A percentile compares a stretch with the other conserved stretches of the same genome.
Evolutionary conservation across 2,329 filamentous ascomycete species (phyloP).

Genomic region (Coccinonectria pachysandricola): DNA sequence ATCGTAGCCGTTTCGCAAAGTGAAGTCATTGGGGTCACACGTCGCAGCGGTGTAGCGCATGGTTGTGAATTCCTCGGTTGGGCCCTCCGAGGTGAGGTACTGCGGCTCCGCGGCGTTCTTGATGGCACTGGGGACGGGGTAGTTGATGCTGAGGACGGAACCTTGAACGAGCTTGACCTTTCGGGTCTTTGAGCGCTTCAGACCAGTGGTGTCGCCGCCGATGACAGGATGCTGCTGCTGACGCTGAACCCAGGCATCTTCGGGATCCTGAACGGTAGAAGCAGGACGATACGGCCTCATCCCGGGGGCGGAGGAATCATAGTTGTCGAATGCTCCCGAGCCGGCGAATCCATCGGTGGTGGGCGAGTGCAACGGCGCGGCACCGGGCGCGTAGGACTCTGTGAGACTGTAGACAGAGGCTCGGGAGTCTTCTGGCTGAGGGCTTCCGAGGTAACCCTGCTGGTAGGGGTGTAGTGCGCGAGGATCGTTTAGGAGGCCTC

Average conservation of each 20-base stretch:
- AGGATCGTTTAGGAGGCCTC: background rate
- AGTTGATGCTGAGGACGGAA: constrained; percentile 83
- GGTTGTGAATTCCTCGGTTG: constrained; percentile 85
- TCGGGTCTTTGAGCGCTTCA: constrained; percentile 80
- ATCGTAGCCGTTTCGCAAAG: constrained; percentile 91
- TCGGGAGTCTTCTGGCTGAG: background rate
- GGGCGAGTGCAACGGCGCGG: constrained; percentile 20
- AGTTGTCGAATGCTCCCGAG: background rate
- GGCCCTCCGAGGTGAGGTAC: constrained; percentile 75
- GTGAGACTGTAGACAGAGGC: constrained; percentile 61
- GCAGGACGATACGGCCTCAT: background rate
- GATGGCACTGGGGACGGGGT: constrained; percentile 85
- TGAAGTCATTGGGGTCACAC: constrained; percentile 91
- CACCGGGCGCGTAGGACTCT: constrained; percentile 56
- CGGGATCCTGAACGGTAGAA: constrained; percentile 18
- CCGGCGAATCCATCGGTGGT: background rate
- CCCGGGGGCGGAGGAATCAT: background rate
- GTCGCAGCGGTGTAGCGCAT: constrained; percentile 93
- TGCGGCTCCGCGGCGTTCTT: constrained; percentile 85
- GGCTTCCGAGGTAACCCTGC: background rate
- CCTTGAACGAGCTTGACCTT: constrained; percentile 93
- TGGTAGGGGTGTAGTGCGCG: background rate
- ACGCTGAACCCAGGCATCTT: constrained; percentile 53
- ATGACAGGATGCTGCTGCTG: constrained; percentile 58
- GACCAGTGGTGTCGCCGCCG: constrained; percentile 28